Base-by-base conservation (phyloP, 2,329 filamentous ascomycete genomes). In the Lachnellula arida region DNA sequence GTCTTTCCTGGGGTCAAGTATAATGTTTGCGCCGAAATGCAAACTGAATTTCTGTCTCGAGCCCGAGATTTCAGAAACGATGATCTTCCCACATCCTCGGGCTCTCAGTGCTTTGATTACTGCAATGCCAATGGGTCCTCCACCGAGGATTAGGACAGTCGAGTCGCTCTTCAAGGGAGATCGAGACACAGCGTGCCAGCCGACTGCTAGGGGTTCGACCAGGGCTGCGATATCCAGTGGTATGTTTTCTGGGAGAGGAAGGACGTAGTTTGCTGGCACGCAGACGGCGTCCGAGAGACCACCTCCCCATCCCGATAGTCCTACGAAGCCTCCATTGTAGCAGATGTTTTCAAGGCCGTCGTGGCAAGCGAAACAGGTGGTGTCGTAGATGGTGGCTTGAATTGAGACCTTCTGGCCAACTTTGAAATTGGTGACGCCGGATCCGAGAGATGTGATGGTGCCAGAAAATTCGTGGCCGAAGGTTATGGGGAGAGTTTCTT, bases 401-500 rank as follows among this genome's bases (percentile, higher is more conserved):
- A 87, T 74, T 5, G 77, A 80, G 17, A 85, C 82, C 17, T 75
- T 71, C 58, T 87, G 78, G 1, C 84, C 84, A 1, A 78, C 66
- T 44, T 75, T 72, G 48, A 86, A 71, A 9, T 67, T 67, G 0
- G 64, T 69, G 1, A 83, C 77, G 1, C 71, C 75, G 0, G 72
- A 64, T 0, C 84, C 84, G n/a, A 87, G 71, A 60, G 85, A 81
- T 11, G 77, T 74, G 34, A 88, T 73, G 2, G 77, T 76, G 11
- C 84, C 85, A 3, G 77, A 80, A 68, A 87, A 84, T 65, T 88
- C 85, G 64, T 88, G 85, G 25, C 85, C 85, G 9, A 87, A 73
- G 0, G 77, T 83, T 9, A 86, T 75, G 3, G 84, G 85, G 37
- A 82, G 75, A 1, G 72, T 74, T 55, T 81, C 80, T 34, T 76